phyloP scores from a whole-genome alignment of 805 yeast species.

The Wickerhamiella azymoides region DNA sequence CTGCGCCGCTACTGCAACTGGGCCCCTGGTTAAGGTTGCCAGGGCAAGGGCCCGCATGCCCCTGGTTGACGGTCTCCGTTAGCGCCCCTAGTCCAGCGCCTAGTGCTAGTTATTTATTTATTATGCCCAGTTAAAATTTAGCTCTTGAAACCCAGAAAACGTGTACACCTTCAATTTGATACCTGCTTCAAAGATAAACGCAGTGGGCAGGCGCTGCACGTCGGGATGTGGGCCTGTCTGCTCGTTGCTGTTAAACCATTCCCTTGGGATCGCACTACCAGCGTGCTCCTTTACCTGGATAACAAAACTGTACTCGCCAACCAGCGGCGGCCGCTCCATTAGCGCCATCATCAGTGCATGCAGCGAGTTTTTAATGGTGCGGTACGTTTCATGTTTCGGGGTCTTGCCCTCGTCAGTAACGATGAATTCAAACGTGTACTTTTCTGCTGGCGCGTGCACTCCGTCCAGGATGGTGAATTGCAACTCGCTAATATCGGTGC shows the following conservation, averaged over 20 bases:
- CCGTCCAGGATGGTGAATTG: neutral
- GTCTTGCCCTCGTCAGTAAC: neutral
- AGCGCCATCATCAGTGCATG: neutral
- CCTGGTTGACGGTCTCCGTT: no score
- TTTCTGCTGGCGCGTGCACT: neutral
- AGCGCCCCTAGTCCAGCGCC: no score
- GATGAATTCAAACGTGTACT: neutral
- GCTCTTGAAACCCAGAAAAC: neutral
- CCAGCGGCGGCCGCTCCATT: neutral
- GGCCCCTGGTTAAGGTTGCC: conserved; percentile 17
- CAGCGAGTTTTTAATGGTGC: neutral
- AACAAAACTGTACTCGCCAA: neutral
- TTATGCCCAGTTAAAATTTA: neutral
- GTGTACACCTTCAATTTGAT: neutral
- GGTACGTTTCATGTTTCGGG: neutral
- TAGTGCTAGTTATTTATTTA: neutral
- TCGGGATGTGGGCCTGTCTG: neutral
- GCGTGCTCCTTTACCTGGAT: neutral
- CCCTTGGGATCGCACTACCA: neutral
- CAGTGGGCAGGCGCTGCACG: neutral
- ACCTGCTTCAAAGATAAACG: neutral
- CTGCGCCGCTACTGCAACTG: conserved; percentile 24
- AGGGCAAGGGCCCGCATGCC: no score
- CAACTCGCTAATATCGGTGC: neutral
- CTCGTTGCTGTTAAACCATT: neutral